Conservation (phyloP, 371 early-diverging fungal species). For the Mortierella sp. region DNA sequence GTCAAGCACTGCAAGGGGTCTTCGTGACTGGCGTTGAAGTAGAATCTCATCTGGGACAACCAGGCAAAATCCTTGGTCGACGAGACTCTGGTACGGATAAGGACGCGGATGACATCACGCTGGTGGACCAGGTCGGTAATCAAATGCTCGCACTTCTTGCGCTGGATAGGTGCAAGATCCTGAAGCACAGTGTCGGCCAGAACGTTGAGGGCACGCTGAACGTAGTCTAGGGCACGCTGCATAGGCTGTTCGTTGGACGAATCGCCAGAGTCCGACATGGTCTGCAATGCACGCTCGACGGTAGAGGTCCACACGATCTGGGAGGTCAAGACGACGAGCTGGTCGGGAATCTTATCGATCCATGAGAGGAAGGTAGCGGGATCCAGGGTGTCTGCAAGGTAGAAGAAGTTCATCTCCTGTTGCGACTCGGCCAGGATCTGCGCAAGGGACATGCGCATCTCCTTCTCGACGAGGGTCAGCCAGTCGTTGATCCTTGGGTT, state of each 20-base stretch:
- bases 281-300: constrained; percentile 82
- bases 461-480: constrained; percentile 94
- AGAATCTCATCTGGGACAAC: constrained; percentile 98
- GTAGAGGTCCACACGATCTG: constrained; percentile 94
- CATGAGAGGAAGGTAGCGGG: constrained; percentile 79
- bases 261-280: constrained; percentile 59
- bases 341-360: constrained; percentile 94
- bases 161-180: constrained; percentile 85
- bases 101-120: constrained; percentile 90
- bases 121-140: constrained; percentile 99
- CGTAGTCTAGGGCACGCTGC: constrained; percentile 67
- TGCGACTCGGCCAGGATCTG: constrained; percentile 81
- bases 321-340: constrained; percentile 91
- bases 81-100: constrained; percentile 69
- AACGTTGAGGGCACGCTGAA: constrained; percentile 84
- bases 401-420: constrained; percentile 73
- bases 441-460: constrained; percentile 92
- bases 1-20: constrained; percentile 82
- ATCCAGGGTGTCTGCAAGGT: constrained; percentile 73
- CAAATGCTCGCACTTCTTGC: constrained; percentile 97
- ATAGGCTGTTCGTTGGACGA: constrained; percentile 61
- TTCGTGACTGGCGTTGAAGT: constrained; percentile 75
- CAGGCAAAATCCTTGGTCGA: constrained; percentile 90
- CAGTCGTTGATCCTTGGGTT: constrained; percentile 97
- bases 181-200: constrained; percentile 94